Conservation (phyloP, 1,284 basidiomycete genomes). For the Ceratobasidium sp. region DNA sequence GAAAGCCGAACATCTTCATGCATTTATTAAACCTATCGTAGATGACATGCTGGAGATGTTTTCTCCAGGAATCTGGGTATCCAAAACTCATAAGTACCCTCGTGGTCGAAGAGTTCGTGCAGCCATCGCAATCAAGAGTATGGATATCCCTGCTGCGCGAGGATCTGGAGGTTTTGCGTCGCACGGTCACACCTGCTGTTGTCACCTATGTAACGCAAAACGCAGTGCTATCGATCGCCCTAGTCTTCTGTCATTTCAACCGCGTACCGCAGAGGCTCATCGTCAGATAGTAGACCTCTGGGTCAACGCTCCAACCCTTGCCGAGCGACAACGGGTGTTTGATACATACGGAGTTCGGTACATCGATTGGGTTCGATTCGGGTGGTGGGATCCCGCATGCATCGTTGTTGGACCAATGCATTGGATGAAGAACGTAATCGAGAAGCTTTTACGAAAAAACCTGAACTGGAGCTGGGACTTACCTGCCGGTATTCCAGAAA, state of each 20-base stretch:
- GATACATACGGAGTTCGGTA: neutral
- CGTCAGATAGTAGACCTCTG: neutral
- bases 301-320: neutral
- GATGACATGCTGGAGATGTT: neutral
- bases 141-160: neutral
- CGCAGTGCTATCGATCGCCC: neutral
- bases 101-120: neutral
- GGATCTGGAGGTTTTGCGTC: neutral
- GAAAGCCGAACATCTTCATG: too few relatives aligned
- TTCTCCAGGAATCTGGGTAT: neutral
- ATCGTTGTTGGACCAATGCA: constrained; percentile 9
- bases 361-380: neutral
- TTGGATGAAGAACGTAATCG: constrained; percentile 10
- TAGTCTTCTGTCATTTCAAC: neutral
- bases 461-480: constrained; percentile 8
- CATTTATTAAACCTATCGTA: too few relatives aligned
- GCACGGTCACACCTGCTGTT: constrained; percentile 6
- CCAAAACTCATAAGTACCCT: constrained; percentile 6
- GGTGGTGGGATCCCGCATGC: neutral
- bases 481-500: constrained; percentile 1
- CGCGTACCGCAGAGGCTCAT: neutral
- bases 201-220: constrained; percentile 2
- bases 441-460: neutral
- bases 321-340: neutral
- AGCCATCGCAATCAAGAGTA: constrained; percentile 40